These are phyloP conservation scores for Camelina laxa DNA, from an alignment of 345 rosid species.

Conservation along the genomic window DNA sequence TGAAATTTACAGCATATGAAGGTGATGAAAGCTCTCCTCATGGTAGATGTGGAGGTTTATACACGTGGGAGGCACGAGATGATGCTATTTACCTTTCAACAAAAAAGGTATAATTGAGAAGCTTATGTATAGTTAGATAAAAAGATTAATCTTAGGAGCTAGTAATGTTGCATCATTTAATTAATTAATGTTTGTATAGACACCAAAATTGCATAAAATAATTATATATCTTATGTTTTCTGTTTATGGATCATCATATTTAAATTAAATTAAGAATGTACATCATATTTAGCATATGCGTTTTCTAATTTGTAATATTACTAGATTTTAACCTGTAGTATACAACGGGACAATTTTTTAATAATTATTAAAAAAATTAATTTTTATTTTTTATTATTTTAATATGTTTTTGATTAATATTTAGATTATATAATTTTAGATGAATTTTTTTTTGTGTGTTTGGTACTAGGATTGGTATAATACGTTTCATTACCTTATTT, in stretches of 20 bases:
- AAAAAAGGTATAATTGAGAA: neutral
- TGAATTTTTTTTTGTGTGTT: too few relatives aligned
- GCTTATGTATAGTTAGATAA: conserved; percentile 18
- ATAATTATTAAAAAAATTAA: too few relatives aligned
- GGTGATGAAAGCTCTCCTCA: neutral
- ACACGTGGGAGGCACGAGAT: neutral
- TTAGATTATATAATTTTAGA: too few relatives aligned
- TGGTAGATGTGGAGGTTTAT: neutral
- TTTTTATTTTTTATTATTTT: too few relatives aligned
- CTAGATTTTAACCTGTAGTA: too few relatives aligned
- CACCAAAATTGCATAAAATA: neutral
- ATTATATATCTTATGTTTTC: neutral
- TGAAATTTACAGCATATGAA: conserved; percentile 11
- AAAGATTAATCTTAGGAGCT: neutral
- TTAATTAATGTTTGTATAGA: neutral
- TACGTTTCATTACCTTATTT: too few relatives aligned
- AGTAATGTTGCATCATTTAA: neutral
- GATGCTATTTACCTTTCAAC: conserved; percentile 8
- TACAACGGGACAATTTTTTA: too few relatives aligned
- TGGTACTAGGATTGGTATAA: too few relatives aligned
- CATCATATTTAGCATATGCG: neutral
- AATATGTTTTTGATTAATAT: too few relatives aligned
- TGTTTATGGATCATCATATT: neutral
- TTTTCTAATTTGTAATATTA: neutral
- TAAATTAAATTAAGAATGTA: neutral